Evolutionary conservation across 148 eudicot species (phyloP), one percentile per base, ranked within the genome.

Genomic region (Polygonum aviculare): DNA sequence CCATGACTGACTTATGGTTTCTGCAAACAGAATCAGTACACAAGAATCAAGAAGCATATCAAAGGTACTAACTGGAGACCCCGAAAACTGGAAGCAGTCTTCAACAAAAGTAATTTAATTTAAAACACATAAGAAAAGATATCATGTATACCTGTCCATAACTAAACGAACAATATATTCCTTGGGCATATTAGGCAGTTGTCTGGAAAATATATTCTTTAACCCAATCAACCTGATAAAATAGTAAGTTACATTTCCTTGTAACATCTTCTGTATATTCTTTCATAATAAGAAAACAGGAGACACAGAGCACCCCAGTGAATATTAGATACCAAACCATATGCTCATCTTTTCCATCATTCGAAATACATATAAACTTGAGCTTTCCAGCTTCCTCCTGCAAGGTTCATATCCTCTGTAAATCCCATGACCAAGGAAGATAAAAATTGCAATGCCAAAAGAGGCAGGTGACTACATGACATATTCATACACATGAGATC

Each of bases 141-240:
- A 16, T 41, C 50, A 75, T 54, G 21, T 40, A 78, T 79, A 92
- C 99, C 99, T 91, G 88, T 95, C 99, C 97, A 95, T 90, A 62
- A 95, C 84, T 72, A 95, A 94, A 72, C 99, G 99, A 77, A 95
- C 99, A 77, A 95, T 95, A 82, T 95, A 95, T 82, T 95, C 99
- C 84, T 88, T 95, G 33, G 99, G 99, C 99, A 95, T 95, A 82
- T 95, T 95, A 44, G 99, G 99, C 76, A 95, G 88, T 82, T 95
- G 99, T 78, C 89, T 87, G 36, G 88, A 93, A 93, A 95, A 95
- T 77, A 95, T 95, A 84, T 95, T 95, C 86, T 95, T 95, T 84
- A 95, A 80, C 77, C 97, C 99, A 75, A 95, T 90, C 74, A 95
- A 77, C 99, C 99, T 95, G 87, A 22, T 74, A 78, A 86, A 77